These are phyloP conservation scores for Pyricularia pennisetigena DNA, from an alignment of 2,329 filamentous ascomycete genomes.

Conservation along the genomic window DNA sequence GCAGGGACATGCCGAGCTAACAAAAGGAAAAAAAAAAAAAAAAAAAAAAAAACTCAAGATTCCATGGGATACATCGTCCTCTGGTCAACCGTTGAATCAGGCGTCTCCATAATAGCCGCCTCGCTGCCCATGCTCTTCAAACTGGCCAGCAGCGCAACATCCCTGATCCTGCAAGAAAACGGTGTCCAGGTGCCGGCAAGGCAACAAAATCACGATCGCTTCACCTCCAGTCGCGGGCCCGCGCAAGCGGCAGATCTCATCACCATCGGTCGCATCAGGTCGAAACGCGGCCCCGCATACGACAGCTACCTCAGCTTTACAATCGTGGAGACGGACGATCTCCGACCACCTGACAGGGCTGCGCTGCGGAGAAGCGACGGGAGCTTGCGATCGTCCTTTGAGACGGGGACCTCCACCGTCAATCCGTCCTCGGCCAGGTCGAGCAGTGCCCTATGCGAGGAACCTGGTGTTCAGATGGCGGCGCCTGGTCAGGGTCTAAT, in stretches of 20 bases:
- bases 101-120: conserved; percentile 26
- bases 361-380: background rate
- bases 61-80: conserved; percentile 31
- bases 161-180: background rate
- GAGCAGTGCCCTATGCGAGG: background rate
- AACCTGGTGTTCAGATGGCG: background rate
- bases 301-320: conserved; percentile 1
- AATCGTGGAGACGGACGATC: background rate
- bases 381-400: background rate
- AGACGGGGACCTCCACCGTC: background rate
- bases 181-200: background rate
- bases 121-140: conserved; percentile 11
- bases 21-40: too few relatives aligned
- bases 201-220: background rate
- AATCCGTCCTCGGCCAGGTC: background rate
- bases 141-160: conserved; percentile 1
- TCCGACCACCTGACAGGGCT: background rate
- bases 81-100: conserved; percentile 30
- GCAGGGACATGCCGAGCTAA: background rate
- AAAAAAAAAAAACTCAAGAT: too few relatives aligned
- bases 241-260: background rate
- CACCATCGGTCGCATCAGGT: conserved; percentile 1
- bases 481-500: background rate
- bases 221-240: background rate
- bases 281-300: background rate